Conservation (phyloP, 495 filamentous ascomycete genomes). For the Cercophora scortea region DNA sequence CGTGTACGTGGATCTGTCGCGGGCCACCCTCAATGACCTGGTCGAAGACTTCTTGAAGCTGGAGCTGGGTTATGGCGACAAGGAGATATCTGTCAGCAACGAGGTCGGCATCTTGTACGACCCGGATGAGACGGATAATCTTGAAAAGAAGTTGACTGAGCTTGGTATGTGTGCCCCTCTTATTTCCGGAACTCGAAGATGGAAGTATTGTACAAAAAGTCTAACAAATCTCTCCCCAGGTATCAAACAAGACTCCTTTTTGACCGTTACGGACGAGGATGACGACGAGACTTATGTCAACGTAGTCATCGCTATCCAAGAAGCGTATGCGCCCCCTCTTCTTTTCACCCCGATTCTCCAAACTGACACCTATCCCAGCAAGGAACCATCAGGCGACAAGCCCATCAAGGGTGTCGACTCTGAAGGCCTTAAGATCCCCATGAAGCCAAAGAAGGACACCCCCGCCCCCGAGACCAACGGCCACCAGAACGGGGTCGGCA, state of each 20-base stretch:
- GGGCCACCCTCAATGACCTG: conserved; percentile 74
- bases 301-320: conserved; percentile 59
- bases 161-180: conserved; percentile 46
- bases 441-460: conserved; percentile 17
- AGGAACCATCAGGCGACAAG: conserved; percentile 26
- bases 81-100: conserved; percentile 68
- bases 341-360: conserved; percentile 1
- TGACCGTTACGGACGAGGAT: conserved; percentile 79
- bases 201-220: too few species aligned
- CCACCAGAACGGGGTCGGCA: conserved; percentile 18
- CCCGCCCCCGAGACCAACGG: conserved; percentile 26
- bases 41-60: conserved; percentile 63
- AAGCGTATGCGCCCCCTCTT: conserved; percentile 28
- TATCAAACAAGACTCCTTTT: conserved; percentile 59
- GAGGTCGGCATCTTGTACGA: conserved; percentile 76
- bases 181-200: too few species aligned
- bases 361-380: conserved; percentile 11
- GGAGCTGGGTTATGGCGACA: conserved; percentile 70
- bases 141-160: conserved; percentile 70
- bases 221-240: conserved; percentile 22
- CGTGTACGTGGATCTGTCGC: conserved; percentile 58
- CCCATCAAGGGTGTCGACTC: conserved; percentile 27
- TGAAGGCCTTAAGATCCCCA: conserved; percentile 35
- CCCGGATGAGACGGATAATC: conserved; percentile 77
- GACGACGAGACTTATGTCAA: conserved; percentile 79